Evolutionary conservation across 768 basidiomycete species (phyloP).

Genomic region (Amanita exitialis): DNA sequence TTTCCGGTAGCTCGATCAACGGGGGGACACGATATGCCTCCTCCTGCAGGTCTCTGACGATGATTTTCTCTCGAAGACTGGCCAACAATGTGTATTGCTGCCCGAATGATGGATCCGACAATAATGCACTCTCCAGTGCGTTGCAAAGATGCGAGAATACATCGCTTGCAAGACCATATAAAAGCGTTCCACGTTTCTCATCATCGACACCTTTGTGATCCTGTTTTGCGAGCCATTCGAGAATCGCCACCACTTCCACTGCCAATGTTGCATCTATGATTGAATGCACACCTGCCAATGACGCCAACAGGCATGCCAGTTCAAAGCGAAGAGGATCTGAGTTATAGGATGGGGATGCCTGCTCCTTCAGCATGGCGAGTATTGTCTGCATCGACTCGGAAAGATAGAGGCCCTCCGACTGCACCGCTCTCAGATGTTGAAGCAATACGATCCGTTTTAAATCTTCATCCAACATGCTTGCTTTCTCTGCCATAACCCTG

Average conservation of each 20-base stretch:
- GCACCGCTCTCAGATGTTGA: constrained; percentile 20
- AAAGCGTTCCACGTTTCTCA: constrained; percentile 14
- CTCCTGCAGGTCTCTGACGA: constrained; percentile 22
- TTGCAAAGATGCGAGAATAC: constrained; percentile 38
- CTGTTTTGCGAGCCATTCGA: constrained; percentile 38
- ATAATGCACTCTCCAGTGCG: constrained; percentile 12
- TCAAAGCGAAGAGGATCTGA: constrained; percentile 1
- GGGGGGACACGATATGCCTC: constrained; percentile 23
- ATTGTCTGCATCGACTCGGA: constrained; percentile 5
- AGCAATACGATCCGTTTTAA: constrained; percentile 23
- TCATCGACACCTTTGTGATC: constrained; percentile 23
- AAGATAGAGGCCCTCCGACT: constrained; percentile 17
- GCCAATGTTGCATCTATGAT: constrained; percentile 23
- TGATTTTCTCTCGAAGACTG: constrained; percentile 19
- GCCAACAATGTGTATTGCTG: constrained; percentile 8
- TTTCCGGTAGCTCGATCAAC: constrained; percentile 19
- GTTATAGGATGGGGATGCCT: neutral
- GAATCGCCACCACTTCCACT: constrained; percentile 23
- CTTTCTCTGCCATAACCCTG: constrained; percentile 17
- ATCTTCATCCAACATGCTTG: constrained; percentile 18
- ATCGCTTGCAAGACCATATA: constrained; percentile 38
- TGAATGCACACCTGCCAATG: constrained; percentile 8
- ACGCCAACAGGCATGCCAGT: neutral
- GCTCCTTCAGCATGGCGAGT: constrained; percentile 13
- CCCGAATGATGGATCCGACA: neutral